These are phyloP conservation scores for Colletotrichum orchidophilum DNA, from an alignment of 2,329 filamentous ascomycete genomes.

Conservation along the genomic window DNA sequence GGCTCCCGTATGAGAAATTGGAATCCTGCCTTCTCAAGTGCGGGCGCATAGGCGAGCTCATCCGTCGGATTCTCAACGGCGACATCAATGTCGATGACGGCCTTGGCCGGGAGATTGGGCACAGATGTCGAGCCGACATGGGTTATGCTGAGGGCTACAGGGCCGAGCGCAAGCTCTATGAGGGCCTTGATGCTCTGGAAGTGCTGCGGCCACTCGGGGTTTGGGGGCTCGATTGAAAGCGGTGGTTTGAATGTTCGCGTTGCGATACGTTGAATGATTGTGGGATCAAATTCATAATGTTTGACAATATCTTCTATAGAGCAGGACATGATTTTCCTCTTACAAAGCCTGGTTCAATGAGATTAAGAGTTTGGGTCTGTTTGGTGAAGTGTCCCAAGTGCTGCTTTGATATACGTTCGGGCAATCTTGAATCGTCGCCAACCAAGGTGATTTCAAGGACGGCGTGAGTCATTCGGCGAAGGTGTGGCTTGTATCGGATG, in stretches of 20 bases:
- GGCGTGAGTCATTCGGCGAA: conserved; percentile 30
- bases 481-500: background rate
- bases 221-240: conserved; percentile 46
- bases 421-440: background rate
- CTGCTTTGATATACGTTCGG: background rate
- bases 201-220: conserved; percentile 47
- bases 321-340: conserved; percentile 4
- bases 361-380: background rate
- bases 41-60: conserved; percentile 53
- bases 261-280: conserved; percentile 38
- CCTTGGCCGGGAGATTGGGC: conserved; percentile 58
- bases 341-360: background rate
- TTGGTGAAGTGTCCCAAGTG: background rate
- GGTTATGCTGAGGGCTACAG: conserved; percentile 45
- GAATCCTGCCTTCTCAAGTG: conserved; percentile 55
- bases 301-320: conserved; percentile 41
- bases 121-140: conserved; percentile 63
- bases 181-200: conserved; percentile 44
- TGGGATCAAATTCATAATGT: conserved; percentile 37
- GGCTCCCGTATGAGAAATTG: conserved; percentile 57
- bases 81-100: conserved; percentile 62
- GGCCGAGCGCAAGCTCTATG: conserved; percentile 48
- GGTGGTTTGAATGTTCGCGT: conserved; percentile 37
- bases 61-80: conserved; percentile 50
- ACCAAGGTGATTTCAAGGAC: background rate